Conservation (phyloP, 2,329 filamentous ascomycete genomes). For the Bipolaris victoriae region DNA sequence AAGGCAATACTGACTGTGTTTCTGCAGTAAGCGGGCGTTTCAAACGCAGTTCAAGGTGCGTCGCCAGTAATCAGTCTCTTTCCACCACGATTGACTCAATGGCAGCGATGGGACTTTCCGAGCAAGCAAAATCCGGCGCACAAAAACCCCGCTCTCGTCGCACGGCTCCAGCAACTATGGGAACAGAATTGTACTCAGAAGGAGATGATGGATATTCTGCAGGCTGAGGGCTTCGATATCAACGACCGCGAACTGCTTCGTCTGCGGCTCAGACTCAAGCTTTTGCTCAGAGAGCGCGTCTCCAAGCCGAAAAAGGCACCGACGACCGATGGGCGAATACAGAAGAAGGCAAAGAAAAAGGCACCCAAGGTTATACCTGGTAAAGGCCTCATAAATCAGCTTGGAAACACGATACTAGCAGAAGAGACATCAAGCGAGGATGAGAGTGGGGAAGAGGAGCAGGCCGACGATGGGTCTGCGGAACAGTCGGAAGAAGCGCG, state of each 20-base stretch:
- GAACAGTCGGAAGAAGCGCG: slow-evolving; percentile 9
- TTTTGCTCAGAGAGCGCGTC: slow-evolving; percentile 62
- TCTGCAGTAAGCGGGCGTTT: slow-evolving; percentile 71
- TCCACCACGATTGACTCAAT: slow-evolving; percentile 15
- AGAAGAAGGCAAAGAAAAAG: slow-evolving; percentile 25
- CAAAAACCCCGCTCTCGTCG: slow-evolving; percentile 70
- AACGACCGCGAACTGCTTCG: slow-evolving; percentile 73
- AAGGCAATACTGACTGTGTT: slow-evolving; percentile 16
- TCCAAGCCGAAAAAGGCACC: slow-evolving; percentile 60
- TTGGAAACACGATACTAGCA: slow-evolving; percentile 37
- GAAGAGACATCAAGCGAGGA: slow-evolving; percentile 27
- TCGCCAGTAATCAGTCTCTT: background rate
- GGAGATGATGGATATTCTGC: slow-evolving; percentile 74
- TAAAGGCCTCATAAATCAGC: slow-evolving; percentile 33
- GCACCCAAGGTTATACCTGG: slow-evolving; percentile 21
- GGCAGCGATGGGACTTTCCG: slow-evolving; percentile 74
- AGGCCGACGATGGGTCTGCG: background rate
- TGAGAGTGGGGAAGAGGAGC: slow-evolving; percentile 21
- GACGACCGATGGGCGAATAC: slow-evolving; percentile 32
- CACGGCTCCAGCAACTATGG: slow-evolving; percentile 78
- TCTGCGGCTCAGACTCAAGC: slow-evolving; percentile 71
- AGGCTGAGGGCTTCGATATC: slow-evolving; percentile 74
- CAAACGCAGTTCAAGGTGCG: slow-evolving; percentile 71
- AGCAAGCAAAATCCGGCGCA: slow-evolving; percentile 74
- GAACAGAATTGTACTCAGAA: slow-evolving; percentile 73